Percentiles rank a stretch among this genome's conserved stretches.
Conservation (phyloP, 2,329 filamentous ascomycete genomes). For the Fusarium sp. region DNA sequence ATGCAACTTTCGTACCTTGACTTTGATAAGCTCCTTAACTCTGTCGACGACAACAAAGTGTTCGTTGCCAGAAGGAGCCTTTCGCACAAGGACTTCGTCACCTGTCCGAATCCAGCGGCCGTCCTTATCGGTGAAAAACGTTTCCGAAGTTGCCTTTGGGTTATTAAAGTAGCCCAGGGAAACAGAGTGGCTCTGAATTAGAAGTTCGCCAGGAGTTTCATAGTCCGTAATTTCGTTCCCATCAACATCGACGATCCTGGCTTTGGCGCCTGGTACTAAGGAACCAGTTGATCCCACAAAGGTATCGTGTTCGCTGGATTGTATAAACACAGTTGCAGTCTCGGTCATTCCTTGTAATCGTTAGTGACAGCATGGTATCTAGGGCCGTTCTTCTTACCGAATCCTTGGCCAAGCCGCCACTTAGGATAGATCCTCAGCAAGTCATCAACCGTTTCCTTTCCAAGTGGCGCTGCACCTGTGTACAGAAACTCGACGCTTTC, state of each 20-base stretch:
- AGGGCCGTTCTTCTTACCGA: slow-evolving; percentile 58
- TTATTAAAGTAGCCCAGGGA: slow-evolving; percentile 88
- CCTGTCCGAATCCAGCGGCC: slow-evolving; percentile 82
- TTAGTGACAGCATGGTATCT: slow-evolving; percentile 46
- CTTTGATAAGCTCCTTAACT: slow-evolving; percentile 74
- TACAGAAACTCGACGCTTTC: slow-evolving; percentile 22
- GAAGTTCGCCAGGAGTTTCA: slow-evolving; percentile 78
- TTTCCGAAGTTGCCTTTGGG: slow-evolving; percentile 80
- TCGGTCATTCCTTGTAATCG: slow-evolving; percentile 59
- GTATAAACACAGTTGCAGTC: slow-evolving; percentile 16
- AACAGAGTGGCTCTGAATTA: slow-evolving; percentile 79
- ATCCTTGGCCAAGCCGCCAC: slow-evolving; percentile 74
- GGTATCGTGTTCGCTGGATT: slow-evolving; percentile 64
- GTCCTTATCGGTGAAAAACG: slow-evolving; percentile 71
- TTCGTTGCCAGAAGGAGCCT: slow-evolving; percentile 70
- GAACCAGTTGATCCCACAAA: slow-evolving; percentile 73
- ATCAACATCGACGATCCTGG: slow-evolving; percentile 69
- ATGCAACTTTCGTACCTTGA: slow-evolving; percentile 58
- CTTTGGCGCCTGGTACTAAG: slow-evolving; percentile 68
- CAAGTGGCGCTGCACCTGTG: slow-evolving; percentile 70
- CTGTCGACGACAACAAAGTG: slow-evolving; percentile 87
- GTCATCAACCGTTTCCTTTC: slow-evolving; percentile 70
- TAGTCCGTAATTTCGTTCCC: slow-evolving; percentile 72
- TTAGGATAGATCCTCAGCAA: slow-evolving; percentile 66
- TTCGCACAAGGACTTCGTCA: slow-evolving; percentile 77